Conservation (phyloP, 441 rosid genomes). For the Bruguiera hainesii region DNA sequence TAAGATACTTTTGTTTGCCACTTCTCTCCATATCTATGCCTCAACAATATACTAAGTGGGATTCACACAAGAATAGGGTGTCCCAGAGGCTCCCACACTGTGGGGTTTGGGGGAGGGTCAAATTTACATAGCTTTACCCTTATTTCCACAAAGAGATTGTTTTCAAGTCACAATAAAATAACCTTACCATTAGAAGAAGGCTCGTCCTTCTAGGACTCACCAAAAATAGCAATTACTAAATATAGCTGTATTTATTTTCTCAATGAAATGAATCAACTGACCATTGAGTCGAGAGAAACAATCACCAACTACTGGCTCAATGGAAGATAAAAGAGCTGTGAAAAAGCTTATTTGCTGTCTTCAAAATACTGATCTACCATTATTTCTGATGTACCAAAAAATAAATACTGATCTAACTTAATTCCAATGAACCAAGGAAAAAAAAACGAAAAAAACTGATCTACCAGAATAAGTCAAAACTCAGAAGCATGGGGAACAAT, state of each 20-base stretch:
- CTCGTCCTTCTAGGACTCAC: too few species aligned
- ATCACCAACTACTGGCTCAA: constrained; percentile 2
- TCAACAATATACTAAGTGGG: too few species aligned
- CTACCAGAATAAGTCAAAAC: not conserved
- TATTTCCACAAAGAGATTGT: too few species aligned
- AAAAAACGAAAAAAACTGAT: not conserved
- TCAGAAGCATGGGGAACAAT: constrained; percentile 10
- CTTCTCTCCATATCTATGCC: too few species aligned
- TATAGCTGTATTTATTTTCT: not conserved
- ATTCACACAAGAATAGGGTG: not conserved
- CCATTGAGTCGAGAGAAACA: not conserved
- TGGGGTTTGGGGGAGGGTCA: too few species aligned
- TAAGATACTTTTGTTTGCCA: too few species aligned
- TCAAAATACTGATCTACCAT: constrained; percentile 1
- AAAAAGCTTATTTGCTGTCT: not conserved
- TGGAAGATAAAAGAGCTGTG: not conserved
- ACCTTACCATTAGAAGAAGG: too few species aligned
- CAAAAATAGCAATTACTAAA: not conserved
- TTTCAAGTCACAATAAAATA: not conserved
- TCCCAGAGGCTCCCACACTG: not conserved
- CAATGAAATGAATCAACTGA: not conserved
- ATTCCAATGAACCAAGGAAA: not conserved
- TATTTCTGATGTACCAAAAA: too few species aligned
- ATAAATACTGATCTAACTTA: too few species aligned
- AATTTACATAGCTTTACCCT: too few species aligned